Evolutionary conservation across 805 yeast genomes (phyloP).

Genomic region (Priceomyces haplophilus): DNA sequence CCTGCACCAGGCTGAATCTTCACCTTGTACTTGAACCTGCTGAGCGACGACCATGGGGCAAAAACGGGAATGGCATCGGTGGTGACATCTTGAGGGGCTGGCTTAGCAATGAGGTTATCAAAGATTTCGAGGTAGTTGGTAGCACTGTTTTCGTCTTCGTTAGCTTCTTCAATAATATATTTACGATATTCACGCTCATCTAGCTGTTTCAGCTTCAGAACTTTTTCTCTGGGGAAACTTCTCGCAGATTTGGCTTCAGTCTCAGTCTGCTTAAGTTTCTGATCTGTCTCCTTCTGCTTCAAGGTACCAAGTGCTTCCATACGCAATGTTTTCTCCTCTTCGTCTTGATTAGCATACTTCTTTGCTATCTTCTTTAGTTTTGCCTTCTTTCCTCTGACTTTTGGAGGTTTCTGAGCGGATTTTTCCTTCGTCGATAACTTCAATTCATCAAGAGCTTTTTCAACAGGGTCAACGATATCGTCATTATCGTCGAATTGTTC

Average conservation of each 20-base stretch:
- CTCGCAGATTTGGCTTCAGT: constrained; percentile 14
- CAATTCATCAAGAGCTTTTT: constrained; percentile 9
- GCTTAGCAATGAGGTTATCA: constrained; percentile 45
- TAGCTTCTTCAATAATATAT: constrained; percentile 35
- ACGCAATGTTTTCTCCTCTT: constrained; percentile 71
- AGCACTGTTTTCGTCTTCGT: constrained; percentile 29
- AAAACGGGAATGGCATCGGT: constrained; percentile 75
- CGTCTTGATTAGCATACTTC: constrained; percentile 90
- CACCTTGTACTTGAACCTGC: constrained; percentile 72
- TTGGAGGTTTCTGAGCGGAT: constrained; percentile 25
- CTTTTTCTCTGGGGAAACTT: constrained; percentile 28
- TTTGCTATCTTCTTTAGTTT: constrained; percentile 77
- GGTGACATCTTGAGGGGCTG: constrained; percentile 49
- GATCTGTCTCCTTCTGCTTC: constrained; percentile 47
- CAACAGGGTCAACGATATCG: constrained; percentile 12
- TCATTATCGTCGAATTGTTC: constrained; percentile 5
- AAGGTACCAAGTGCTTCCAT: constrained; percentile 84
- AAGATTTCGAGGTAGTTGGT: constrained; percentile 40
- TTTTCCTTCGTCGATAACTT: constrained; percentile 7
- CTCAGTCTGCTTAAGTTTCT: constrained; percentile 17
- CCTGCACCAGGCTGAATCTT: constrained; percentile 76
- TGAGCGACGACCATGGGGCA: constrained; percentile 87
- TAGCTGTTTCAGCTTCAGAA: constrained; percentile 44
- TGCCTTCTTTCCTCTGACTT: constrained; percentile 79
- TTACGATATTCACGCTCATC: constrained; percentile 44